phyloP scores from a whole-genome alignment of 345 rosid genomes.

The Turritis glabra region DNA sequence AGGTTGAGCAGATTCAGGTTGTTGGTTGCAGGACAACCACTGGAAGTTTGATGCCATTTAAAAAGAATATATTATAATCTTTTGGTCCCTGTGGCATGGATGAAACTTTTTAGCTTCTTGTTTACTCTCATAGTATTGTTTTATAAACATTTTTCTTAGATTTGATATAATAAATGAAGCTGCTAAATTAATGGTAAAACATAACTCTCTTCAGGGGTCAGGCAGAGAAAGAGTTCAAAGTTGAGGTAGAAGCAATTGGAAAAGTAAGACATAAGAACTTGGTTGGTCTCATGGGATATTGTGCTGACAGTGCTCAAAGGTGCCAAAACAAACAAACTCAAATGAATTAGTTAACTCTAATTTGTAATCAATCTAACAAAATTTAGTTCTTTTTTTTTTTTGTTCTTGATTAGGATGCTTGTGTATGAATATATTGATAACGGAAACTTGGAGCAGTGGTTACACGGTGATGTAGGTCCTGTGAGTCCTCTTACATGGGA shows the following conservation, averaged over 20 bases:
- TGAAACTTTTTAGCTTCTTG: constrained; percentile 3
- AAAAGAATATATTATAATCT: neutral
- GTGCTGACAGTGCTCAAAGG: constrained; percentile 87
- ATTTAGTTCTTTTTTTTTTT: neutral
- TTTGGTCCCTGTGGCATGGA: neutral
- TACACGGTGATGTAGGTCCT: constrained; percentile 91
- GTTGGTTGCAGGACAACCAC: constrained; percentile 38
- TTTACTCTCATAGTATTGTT: neutral
- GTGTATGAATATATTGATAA: constrained; percentile 89
- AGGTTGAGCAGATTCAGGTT: constrained; percentile 29
- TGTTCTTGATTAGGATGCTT: constrained; percentile 67
- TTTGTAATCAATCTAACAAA: neutral
- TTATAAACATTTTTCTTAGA: neutral
- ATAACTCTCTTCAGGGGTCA: constrained; percentile 62
- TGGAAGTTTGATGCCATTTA: constrained; percentile 15
- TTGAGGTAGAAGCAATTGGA: constrained; percentile 95
- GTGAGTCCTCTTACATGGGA: constrained; percentile 92
- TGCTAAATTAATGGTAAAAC: neutral
- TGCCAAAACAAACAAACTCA: constrained; percentile 27
- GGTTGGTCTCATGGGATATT: constrained; percentile 90
- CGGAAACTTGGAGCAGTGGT: constrained; percentile 97
- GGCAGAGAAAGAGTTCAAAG: constrained; percentile 95
- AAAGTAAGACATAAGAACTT: constrained; percentile 95
- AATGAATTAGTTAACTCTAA: neutral
- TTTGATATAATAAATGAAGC: constrained; percentile 2